Conservation (phyloP, 768 basidiomycete species). For the Kwoniella sp. region DNA sequence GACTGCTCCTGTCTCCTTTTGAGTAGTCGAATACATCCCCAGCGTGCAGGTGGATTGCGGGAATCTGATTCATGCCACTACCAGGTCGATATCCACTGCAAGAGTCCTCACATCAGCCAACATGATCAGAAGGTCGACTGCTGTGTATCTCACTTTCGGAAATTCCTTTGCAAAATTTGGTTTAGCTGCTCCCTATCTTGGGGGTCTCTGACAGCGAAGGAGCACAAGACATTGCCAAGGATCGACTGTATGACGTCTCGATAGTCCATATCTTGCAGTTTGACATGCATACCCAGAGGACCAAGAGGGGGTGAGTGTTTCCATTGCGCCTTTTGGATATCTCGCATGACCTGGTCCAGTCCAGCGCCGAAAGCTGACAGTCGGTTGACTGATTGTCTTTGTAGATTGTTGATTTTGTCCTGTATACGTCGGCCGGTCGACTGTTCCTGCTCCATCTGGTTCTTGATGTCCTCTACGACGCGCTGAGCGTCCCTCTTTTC, state of each 20-base stretch:
- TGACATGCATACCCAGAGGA: slow-evolving; percentile 74
- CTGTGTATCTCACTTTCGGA: not conserved
- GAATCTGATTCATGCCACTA: slow-evolving; percentile 11
- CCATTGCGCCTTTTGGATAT: slow-evolving; percentile 40
- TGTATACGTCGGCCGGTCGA: slow-evolving; percentile 56
- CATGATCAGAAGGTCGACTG: slow-evolving; percentile 25
- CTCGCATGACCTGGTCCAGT: slow-evolving; percentile 32
- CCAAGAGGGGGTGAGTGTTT: slow-evolving; percentile 47
- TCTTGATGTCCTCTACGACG: slow-evolving; percentile 45
- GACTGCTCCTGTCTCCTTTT: slow-evolving; percentile 63
- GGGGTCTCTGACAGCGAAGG: slow-evolving; percentile 70
- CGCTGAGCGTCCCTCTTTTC: not conserved
- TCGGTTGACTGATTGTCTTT: slow-evolving; percentile 15
- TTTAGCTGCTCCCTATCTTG: slow-evolving; percentile 62
- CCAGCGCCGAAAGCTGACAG: slow-evolving; percentile 42
- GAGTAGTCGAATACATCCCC: slow-evolving; percentile 78
- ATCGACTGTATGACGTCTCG: slow-evolving; percentile 62
- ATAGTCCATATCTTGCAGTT: slow-evolving; percentile 67
- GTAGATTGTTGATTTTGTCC: slow-evolving; percentile 30
- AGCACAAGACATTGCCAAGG: slow-evolving; percentile 59
- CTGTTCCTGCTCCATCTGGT: slow-evolving; percentile 55
- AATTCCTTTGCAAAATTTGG: slow-evolving; percentile 51
- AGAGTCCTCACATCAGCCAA: not conserved
- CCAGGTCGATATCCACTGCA: slow-evolving; percentile 18
- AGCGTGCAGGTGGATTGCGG: slow-evolving; percentile 50